Evolutionary conservation across 2,329 filamentous ascomycete genomes (phyloP).

Genomic region (Corynespora cassiicola): DNA sequence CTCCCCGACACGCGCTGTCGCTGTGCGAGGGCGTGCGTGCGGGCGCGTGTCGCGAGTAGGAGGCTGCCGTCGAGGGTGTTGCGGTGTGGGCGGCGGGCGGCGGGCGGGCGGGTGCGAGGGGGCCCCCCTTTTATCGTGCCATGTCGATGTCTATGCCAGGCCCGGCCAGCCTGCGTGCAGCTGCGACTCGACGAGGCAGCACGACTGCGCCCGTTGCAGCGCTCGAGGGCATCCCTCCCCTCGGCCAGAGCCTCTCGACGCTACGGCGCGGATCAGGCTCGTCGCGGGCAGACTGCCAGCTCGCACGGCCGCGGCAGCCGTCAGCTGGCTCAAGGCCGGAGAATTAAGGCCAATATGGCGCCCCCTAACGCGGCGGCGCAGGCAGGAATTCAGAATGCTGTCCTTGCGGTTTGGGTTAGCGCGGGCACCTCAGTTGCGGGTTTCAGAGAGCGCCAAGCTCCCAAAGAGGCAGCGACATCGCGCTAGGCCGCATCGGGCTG

Average conservation of each 20-base stretch:
- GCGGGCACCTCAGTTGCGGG: constrained; percentile 15
- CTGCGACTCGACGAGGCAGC: not conserved
- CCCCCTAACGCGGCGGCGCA: constrained; percentile 5
- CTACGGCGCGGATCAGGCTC: constrained; percentile 7
- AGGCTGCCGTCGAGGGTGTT: too few relatives aligned
- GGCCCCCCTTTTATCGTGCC: too few relatives aligned
- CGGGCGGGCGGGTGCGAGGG: too few relatives aligned
- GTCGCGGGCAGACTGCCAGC: constrained; percentile 12
- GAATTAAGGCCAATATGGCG: constrained; percentile 15
- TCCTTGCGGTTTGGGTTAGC: constrained; percentile 23
- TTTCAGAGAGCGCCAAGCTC: constrained; percentile 13
- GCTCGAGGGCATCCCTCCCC: too few relatives aligned
- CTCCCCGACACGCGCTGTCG: too few relatives aligned
- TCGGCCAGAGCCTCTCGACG: too few relatives aligned
- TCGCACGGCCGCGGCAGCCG: constrained; percentile 22
- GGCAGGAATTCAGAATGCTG: constrained; percentile 23
- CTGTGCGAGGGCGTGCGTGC: too few relatives aligned
- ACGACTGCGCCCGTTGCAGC: too few relatives aligned
- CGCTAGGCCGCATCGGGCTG: constrained; percentile 16
- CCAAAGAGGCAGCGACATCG: constrained; percentile 28
- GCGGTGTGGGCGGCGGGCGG: too few relatives aligned
- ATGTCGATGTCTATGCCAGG: too few relatives aligned
- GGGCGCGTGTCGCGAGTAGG: too few relatives aligned
- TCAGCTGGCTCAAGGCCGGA: constrained; percentile 22
- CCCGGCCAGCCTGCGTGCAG: too few relatives aligned